Base-by-base conservation (phyloP, 192 early-diverging fungal species). In the Spinellus fusiger region DNA sequence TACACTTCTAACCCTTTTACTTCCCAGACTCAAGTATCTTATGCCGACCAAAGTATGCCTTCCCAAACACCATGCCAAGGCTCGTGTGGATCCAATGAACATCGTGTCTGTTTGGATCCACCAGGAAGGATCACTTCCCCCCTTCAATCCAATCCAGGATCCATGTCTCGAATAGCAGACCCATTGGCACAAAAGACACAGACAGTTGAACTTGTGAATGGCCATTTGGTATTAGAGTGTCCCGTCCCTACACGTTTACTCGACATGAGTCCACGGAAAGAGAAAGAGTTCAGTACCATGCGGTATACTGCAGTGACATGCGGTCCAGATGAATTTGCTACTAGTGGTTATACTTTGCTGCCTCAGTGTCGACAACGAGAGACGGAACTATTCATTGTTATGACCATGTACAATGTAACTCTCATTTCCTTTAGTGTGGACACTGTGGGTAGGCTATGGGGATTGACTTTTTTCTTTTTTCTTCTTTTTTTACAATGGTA, bases 221-320 rank as follows among this genome's bases (percentile, higher is more conserved):
- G 89, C 29, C 88, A 91, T 69, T 65, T 91, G 31, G 83, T 91
- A 5, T 61, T 91, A 1, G 87, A 91, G 70, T 82, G 82, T 48
- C 85, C 85, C 15, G 85, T 89, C 16, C 89, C 89, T 13, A 61
- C 64, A 6, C 74, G 77, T n/a, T 75, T 91, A 31, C 61, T 88
- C 31, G 61, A 77, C 23, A 64, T 64, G 16, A 79, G 75, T 34
- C 74, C 78, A 64, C 70, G 76, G 22, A 77, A 78, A 62, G 75
- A 84, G 0, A 86, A 82, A 49, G 95, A 98, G 73, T 94, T 94
- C 58, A 89, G 87, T n/a, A 81, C 93, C 67, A 86, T 95, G 82
- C 84, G 95, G 25, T 99, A 99, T 77, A 94, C 95, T 4, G 91
- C 94, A 16, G 89, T 85, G 20, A 93, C 92, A 5, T 89, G 86